A percentile compares a stretch with the other conserved stretches of the same genome.
These are phyloP conservation scores for Populus simonii DNA, from an alignment of 345 rosid species.

Conservation along the genomic window DNA sequence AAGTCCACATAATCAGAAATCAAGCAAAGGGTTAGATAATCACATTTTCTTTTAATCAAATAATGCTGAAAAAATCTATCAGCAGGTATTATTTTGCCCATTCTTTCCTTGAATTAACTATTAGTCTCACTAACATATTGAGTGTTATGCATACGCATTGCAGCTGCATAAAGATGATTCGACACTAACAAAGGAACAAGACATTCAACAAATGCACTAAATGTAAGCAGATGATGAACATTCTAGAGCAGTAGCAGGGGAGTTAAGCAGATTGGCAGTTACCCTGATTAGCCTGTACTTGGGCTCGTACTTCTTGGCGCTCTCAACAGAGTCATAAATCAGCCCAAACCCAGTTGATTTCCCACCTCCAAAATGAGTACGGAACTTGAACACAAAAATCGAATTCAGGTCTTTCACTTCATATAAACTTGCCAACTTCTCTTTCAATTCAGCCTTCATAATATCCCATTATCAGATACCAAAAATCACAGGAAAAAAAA, in stretches of 20 bases:
- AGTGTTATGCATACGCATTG: not conserved
- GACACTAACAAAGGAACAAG: not conserved
- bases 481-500: not conserved
- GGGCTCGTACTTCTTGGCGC: conserved; percentile 86
- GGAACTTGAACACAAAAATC: conserved; percentile 18
- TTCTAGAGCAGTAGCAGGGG: not conserved
- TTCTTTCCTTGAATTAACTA: not conserved
- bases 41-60: not conserved
- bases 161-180: not conserved
- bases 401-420: conserved; percentile 82
- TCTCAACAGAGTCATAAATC: conserved; percentile 66
- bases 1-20: not conserved
- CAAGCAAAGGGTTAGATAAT: not conserved
- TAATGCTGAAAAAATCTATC: no score
- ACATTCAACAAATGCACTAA: not conserved
- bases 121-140: not conserved
- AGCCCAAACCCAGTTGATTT: conserved; percentile 20
- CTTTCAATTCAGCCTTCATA: conserved; percentile 74
- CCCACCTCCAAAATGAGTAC: conserved; percentile 23
- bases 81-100: not conserved
- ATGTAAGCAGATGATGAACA: not conserved
- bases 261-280: not conserved
- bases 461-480: not conserved
- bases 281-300: conserved; percentile 96
- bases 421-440: conserved; percentile 68